Evolutionary conservation across 2,329 filamentous ascomycete species (phyloP), one percentile per base, ranked within the genome.

Genomic region (Amphichorda felina): DNA sequence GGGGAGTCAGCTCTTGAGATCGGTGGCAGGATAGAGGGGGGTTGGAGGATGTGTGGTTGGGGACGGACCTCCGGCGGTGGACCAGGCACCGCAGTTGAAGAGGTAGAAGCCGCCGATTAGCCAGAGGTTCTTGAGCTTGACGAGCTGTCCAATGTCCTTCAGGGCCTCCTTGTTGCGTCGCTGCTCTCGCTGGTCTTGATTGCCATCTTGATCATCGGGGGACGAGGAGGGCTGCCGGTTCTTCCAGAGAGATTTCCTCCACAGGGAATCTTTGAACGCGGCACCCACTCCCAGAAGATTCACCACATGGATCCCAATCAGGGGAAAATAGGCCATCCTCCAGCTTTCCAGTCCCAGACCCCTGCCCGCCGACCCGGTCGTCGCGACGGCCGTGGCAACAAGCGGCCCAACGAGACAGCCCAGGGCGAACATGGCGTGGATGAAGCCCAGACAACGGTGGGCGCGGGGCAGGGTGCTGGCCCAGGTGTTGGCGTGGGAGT

Each of bases 341-440:
- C 35, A 37, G 14, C 8, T 8, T 18, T 33, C 29, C 11, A 36
- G 15, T 7, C 9, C 18, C n/a, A 15, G 19, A 8, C 26, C 6
- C 13, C n/a, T n/a, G n/a, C 11, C 22, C 17, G 24, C 8, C 10
- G 24, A 33, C 19, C 22, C 11, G 7, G 27, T 37, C 8, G 36
- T 28, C 10, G 39, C 36, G 14, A 41, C 30, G 8, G 33, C 39
- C 4, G 39, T 41, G 15, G 39, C 37, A n/a, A 39, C 30, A 22
- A 41, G 24, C 16, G 39, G 39, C 10, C 36, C 37, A n/a, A 41
- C 29, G 10, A 41, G 24, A 17, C 36, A 34, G 3, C 39, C 39
- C 4, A 41, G 26, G 5, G 36, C 39, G 22, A 33, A 41, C 39
- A 39, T 36, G 19, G 39, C 36, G 22, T 41, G 39, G 21, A 41